Conservation (phyloP, 768 basidiomycete genomes). For the Phanerochaete carnosa region DNA sequence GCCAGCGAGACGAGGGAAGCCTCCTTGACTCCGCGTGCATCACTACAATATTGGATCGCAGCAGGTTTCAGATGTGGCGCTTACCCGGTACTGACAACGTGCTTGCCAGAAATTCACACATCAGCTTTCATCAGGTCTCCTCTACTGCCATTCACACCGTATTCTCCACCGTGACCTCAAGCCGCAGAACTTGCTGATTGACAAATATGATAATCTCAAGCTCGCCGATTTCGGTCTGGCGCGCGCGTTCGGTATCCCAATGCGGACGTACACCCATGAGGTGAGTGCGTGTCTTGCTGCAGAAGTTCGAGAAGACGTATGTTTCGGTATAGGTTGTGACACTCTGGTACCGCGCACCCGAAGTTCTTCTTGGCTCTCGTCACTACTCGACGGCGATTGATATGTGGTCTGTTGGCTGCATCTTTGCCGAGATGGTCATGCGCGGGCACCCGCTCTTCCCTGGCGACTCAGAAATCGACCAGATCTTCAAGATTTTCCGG, state of each 20-base stretch:
- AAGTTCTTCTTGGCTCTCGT: conserved; percentile 91
- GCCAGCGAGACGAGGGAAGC: neutral
- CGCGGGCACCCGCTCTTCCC: conserved; percentile 88
- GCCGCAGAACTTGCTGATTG: conserved; percentile 93
- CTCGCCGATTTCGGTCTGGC: conserved; percentile 96
- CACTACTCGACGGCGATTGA: conserved; percentile 98
- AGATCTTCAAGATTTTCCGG: conserved; percentile 99
- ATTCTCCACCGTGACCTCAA: conserved; percentile 98
- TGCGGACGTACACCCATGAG: conserved; percentile 99
- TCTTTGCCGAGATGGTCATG: conserved; percentile 99
- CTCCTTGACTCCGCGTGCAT: neutral
- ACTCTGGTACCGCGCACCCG: conserved; percentile 98
- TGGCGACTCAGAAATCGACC: conserved; percentile 99
- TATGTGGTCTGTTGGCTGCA: conserved; percentile 99
- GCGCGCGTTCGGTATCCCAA: conserved; percentile 95
- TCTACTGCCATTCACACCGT: conserved; percentile 93
- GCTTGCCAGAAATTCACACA: conserved; percentile 85
- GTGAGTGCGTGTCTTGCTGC: conserved; percentile 37
- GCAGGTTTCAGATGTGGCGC: neutral
- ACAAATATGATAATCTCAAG: conserved; percentile 87
- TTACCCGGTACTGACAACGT: conserved; percentile 8
- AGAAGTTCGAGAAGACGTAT: neutral
- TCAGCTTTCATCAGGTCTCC: conserved; percentile 86
- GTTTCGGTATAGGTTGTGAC: conserved; percentile 78
- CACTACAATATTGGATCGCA: neutral